Evolutionary conservation across 1,284 basidiomycete genomes (phyloP).

Genomic region (Somion occarium): DNA sequence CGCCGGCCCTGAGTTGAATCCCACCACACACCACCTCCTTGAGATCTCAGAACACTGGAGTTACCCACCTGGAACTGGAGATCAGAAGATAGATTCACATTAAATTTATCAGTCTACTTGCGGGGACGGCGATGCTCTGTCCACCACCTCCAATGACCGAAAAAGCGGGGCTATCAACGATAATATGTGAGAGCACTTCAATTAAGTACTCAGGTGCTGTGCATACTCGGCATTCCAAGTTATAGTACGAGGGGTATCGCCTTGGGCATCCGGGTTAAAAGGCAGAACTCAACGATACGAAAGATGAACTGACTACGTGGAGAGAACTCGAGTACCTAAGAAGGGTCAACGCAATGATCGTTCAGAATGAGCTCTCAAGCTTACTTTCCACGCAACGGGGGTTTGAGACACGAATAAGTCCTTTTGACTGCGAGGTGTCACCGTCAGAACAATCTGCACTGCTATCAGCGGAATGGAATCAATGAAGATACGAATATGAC

Average conservation of each 20-base stretch:
- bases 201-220: not conserved
- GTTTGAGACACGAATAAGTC: conserved; percentile 8
- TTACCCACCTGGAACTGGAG: conserved; percentile 1
- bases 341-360: not conserved
- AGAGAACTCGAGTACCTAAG: conserved; percentile 6
- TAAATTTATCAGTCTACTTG: not conserved
- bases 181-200: not conserved
- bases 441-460: conserved; percentile 8
- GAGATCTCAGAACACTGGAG: conserved; percentile 3
- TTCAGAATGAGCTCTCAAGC: not conserved
- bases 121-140: conserved; percentile 4
- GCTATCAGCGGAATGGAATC: not conserved
- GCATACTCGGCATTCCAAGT: conserved; percentile 6
- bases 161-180: conserved; percentile 4
- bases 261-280: not conserved
- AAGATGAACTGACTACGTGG: conserved; percentile 3
- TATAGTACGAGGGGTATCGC: conserved; percentile 1
- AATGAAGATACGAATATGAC: no score
- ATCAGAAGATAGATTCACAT: not conserved
- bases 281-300: not conserved
- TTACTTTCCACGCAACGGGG: conserved; percentile 8
- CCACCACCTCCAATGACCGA: conserved; percentile 3
- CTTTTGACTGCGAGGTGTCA: conserved; percentile 5
- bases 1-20: conserved; percentile 1
- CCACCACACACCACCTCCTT: conserved; percentile 2